Evolutionary conservation across 306 rosid species (phyloP), one percentile per base, ranked within the genome.

Genomic region (Macrotyloma uniflorum): DNA sequence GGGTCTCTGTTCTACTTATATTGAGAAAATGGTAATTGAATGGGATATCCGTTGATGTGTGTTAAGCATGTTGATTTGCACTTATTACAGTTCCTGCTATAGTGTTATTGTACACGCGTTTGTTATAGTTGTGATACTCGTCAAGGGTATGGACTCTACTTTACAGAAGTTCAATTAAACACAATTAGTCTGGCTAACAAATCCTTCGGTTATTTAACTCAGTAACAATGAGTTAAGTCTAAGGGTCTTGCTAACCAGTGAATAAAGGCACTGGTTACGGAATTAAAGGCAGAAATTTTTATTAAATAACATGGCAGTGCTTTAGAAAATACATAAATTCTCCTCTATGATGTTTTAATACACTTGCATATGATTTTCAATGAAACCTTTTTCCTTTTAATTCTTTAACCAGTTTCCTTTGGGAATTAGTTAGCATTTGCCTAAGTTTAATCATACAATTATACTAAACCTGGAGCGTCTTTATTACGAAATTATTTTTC

Each of bases 1-100:
- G 45, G 28, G 80, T 79, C 18, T 82, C 0, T 20, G 15, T 64
- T 81, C 11, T 82, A 69, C 80, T 69, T 75, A 51, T 67, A 57
- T 12, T 18, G 24, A 58, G 64, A 58, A 13, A 46, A 1, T 47
- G 4, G 14, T 26, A 38, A 65, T 67, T 80, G 42, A 64, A 42
- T 38, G 23, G 54, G 6, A 9, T 71, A n/a, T 18, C 50, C 6
- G 14, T 63, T 71, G 59, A 38, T 24, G 35, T 63, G 19, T 38
- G 49, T 54, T 43, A 58, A 12, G 12, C 4, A 66, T 33, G 5
- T 20, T 20, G 33, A 12, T 40, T 67, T 14, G 13, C 54, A 20
- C 3, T 66, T 40, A 22, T 19, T 40, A 6, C 71, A 5, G 30
- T 2, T 5, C 10, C 0, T 18, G 19, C 18, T 43, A 51, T 12